Evolutionary conservation across 164 flowering plant genomes (phyloP), one percentile per base, ranked within the genome.

Genomic region (Sedum album): DNA sequence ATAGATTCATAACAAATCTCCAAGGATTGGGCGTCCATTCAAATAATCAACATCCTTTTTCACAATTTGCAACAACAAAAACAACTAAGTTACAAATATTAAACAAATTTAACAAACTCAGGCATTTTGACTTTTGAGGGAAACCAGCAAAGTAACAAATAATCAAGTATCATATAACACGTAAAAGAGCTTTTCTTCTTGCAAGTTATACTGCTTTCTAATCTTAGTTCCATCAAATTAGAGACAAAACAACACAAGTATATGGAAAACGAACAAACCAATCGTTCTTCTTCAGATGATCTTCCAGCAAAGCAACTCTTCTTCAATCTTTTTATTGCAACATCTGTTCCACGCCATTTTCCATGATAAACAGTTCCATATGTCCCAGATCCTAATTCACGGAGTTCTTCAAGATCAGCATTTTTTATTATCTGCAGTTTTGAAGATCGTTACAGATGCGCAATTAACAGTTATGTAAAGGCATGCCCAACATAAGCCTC

Each of bases 321-420:
- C 72, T 84, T 91, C 26, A 91, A 84, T 81, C 93, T 82, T 76
- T 91, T 91, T 60, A 91, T 91, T 41, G 97, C 97, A 77, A 91
- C 93, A 84, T 89, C 95, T 69, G 97, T 74, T 72, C 97, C 97
- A 63, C 96, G 77, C 97, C 97, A 91, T 72, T 82, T 89, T 66
- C 97, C 97, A 82, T 89, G 88, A 72, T 83, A 91, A 66, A 91
- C 97, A 62, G 97, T 91, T 66, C 97, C 97, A 81, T 82, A 91
- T 31, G 97, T 88, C 65, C 97, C 97, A 76, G 96, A 88, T 53
- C 97, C 97, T 61, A 91, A 72, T 69, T 91, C 97, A 36, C 84
- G 73, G 63, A 85, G 76, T 72, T 91, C 97, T 78, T 91, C 97
- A 71, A 91, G 97, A 80, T 91, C 97, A 69, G 86, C 86, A 81